Conservation (phyloP, 768 basidiomycete species). For the Leucosporidium yakuticum region DNA sequence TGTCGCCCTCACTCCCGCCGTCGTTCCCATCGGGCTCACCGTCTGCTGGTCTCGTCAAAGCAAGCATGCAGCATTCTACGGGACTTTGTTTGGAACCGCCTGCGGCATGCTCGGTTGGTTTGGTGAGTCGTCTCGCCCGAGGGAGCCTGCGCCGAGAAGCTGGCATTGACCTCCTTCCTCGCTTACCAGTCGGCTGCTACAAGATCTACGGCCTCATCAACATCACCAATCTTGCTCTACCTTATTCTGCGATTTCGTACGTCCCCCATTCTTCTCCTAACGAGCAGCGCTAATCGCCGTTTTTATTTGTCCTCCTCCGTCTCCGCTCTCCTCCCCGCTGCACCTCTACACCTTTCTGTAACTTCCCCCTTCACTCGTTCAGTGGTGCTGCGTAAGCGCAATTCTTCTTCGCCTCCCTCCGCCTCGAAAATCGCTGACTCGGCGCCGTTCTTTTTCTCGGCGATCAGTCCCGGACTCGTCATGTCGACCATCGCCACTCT, state of each 20-base stretch:
- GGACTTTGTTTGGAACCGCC: slow-evolving; percentile 3
- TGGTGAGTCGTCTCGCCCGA: neutral
- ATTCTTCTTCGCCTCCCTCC: neutral
- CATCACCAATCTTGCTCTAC: slow-evolving; percentile 16
- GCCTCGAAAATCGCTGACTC: neutral
- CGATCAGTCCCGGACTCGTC: slow-evolving; percentile 15
- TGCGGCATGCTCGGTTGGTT: slow-evolving; percentile 21
- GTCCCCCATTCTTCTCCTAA: slow-evolving; percentile 60
- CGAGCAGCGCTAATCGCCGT: slow-evolving; percentile 55
- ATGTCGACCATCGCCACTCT: slow-evolving; percentile 5
- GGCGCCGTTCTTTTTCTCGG: slow-evolving; percentile 44
- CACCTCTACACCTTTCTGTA: too few species aligned
- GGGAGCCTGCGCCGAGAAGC: neutral
- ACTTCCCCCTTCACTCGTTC: too few species aligned
- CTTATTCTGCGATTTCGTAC: slow-evolving; percentile 48
- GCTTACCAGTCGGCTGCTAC: slow-evolving; percentile 12
- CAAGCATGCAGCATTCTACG: slow-evolving; percentile 56
- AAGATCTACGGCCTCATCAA: slow-evolving; percentile 26
- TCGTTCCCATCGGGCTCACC: slow-evolving; percentile 60
- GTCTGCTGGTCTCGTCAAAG: slow-evolving; percentile 80
- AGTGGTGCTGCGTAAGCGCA: neutral
- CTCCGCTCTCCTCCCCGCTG: too few species aligned
- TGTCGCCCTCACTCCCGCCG: slow-evolving; percentile 9
- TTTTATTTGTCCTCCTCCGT: slow-evolving; percentile 72
- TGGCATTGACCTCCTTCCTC: too few species aligned